Evolutionary conservation across 2,329 filamentous ascomycete genomes (phyloP).

Genomic region (Trichophyton rubrum): DNA sequence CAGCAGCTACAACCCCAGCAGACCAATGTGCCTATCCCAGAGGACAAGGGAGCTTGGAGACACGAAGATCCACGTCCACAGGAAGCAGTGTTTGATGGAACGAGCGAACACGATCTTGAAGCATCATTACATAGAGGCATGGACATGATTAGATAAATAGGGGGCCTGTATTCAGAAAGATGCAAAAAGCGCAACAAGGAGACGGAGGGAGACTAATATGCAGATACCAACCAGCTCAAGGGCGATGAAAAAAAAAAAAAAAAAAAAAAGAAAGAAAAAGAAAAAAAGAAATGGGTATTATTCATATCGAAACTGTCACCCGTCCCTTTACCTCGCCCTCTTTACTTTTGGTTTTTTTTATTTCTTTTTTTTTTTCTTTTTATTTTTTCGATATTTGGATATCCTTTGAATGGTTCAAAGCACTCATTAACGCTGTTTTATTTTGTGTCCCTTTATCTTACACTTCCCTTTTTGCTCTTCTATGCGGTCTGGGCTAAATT

Average conservation of each 20-base stretch:
- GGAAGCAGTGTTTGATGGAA: conserved; percentile 35
- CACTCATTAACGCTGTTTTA: not conserved
- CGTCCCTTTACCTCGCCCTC: not conserved
- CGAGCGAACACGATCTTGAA: conserved; percentile 36
- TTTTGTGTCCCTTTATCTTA: not conserved
- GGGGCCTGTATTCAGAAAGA: not conserved
- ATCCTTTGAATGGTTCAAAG: not conserved
- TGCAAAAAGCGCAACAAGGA: not conserved
- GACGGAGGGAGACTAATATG: too few species aligned
- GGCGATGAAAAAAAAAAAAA: not conserved
- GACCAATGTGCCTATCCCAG: conserved; percentile 49
- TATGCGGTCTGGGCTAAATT: not conserved
- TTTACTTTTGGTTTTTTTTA: too few species aligned
- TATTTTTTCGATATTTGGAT: not conserved
- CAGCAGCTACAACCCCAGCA: conserved; percentile 32
- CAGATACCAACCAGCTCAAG: not conserved
- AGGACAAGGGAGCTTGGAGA: conserved; percentile 45
- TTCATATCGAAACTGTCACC: not conserved
- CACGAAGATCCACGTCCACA: conserved; percentile 53
- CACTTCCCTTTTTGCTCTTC: not conserved
- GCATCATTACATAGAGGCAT: conserved; percentile 44
- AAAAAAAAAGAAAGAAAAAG: not conserved
- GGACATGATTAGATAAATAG: conserved; percentile 32
- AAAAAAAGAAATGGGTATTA: not conserved
- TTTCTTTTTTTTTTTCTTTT: too few species aligned